phyloP scores from a whole-genome alignment of 257 asterid species.

The Thymus quinquecostatus region DNA sequence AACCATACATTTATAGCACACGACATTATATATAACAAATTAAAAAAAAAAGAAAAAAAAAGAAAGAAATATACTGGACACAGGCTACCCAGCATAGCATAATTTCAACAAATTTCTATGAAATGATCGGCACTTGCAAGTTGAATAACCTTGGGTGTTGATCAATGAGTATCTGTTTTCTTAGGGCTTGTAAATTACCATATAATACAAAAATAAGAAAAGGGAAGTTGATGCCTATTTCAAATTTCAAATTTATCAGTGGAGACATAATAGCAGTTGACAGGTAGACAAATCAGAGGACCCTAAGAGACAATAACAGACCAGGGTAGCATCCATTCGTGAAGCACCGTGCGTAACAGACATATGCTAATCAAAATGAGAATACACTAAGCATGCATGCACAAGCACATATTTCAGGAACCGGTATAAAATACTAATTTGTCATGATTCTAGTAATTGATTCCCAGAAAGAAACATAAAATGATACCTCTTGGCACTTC shows the following conservation, averaged over 20 bases:
- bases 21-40: conserved; percentile 1
- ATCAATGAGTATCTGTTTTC: neutral
- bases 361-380: no score
- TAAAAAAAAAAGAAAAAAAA: no score
- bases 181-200: neutral
- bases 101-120: neutral
- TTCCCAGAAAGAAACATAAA: conserved; percentile 19
- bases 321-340: no score
- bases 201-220: neutral
- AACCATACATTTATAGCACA: conserved; percentile 11
- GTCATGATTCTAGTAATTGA: conserved; percentile 20
- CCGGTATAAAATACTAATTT: neutral
- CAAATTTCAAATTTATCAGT: no score
- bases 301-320: no score
- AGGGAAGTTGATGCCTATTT: conserved; percentile 2
- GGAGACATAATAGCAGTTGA: no score
- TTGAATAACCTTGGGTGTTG: conserved; percentile 1
- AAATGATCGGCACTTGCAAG: conserved; percentile 10
- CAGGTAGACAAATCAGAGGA: no score
- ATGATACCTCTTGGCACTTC: conserved; percentile 89
- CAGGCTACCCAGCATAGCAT: neutral
- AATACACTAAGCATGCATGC: no score
- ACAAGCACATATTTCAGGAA: conserved; percentile 2
- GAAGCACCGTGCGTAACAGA: no score
- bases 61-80: neutral